Percentiles rank a stretch among this genome's conserved stretches.
Evolutionary conservation across 345 rosid genomes (phyloP).

Genomic region (Cardamine occulta): DNA sequence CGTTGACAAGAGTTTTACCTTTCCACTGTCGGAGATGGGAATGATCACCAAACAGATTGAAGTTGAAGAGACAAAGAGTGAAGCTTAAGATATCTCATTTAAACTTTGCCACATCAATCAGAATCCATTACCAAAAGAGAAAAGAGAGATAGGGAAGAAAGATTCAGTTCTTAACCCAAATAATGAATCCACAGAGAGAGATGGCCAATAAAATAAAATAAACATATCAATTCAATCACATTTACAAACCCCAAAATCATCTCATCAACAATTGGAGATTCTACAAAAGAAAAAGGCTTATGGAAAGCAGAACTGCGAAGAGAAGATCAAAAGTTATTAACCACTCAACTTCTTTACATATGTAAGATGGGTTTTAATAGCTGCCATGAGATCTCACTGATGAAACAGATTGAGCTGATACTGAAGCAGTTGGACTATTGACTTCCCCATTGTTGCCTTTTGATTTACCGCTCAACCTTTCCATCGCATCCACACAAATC

Average conservation of each 20-base stretch:
- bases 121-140: slow-evolving; percentile 12
- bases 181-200: slow-evolving; percentile 1
- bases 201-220: not conserved
- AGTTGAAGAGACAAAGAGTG: no score
- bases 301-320: slow-evolving; percentile 7
- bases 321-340: slow-evolving; percentile 33
- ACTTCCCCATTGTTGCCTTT: slow-evolving; percentile 77
- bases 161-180: not conserved
- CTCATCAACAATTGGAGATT: slow-evolving; percentile 35
- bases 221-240: slow-evolving; percentile 28
- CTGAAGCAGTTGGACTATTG: slow-evolving; percentile 95
- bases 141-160: not conserved
- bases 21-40: no score
- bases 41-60: no score
- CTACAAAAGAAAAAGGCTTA: slow-evolving; percentile 27
- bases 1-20: no score
- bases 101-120: no score
- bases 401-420: slow-evolving; percentile 95
- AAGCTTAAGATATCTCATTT: no score
- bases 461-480: slow-evolving; percentile 81
- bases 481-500: slow-evolving; percentile 78
- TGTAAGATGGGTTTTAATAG: slow-evolving; percentile 39
- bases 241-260: slow-evolving; percentile 30
- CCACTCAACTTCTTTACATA: slow-evolving; percentile 26
- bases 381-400: slow-evolving; percentile 94